Evolutionary conservation across 495 filamentous ascomycete species (phyloP), one percentile per base, ranked within the genome.

Genomic region (Xylaria acuta): DNA sequence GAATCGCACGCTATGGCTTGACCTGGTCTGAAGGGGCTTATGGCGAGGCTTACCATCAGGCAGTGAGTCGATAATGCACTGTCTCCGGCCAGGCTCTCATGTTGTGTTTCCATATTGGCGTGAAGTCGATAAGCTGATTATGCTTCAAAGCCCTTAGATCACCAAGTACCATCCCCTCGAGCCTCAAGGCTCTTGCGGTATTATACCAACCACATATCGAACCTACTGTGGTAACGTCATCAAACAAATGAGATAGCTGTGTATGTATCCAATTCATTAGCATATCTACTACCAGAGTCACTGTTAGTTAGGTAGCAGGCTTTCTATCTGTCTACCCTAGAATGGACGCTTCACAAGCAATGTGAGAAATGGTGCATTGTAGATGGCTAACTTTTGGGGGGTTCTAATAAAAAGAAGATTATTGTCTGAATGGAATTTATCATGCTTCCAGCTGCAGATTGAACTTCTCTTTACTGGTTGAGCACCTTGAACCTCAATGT

Each of bases 221-320:
- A 25, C n/a, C 5, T 34, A 5, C 14, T 2, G 16, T 63, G 32
- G 32, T 54, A 41, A 40, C 25, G 56, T 47, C 47, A 54, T 43
- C 22, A 64, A 38, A 43, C 59, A 62, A 64, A 64, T 56, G 47
- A 56, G 47, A 64, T 71, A 71, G 69, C 16, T 71, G 30, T 18
- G 41, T 51, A 64, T 36, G 45, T 71, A 38, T 45, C 25, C 12
- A 64, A 34, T 62, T 56, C 59, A 43, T 54, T 4, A 41, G 12
- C 22, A 38, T 64, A 38, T 27, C 36, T 70, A 49, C 18, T n/a
- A 62, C 41, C 5, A 49, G 11, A 34, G 25, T 32, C 38, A 51
- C 67, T 59, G 16, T 32, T 51, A 56, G 20, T 38, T 47, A 20
- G 36, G 40, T 64, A 47, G 40, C 30, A 38, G 41, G 6, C 25